phyloP scores from a whole-genome alignment of 805 yeast genomes.

The Metschnikowia lunata region DNA sequence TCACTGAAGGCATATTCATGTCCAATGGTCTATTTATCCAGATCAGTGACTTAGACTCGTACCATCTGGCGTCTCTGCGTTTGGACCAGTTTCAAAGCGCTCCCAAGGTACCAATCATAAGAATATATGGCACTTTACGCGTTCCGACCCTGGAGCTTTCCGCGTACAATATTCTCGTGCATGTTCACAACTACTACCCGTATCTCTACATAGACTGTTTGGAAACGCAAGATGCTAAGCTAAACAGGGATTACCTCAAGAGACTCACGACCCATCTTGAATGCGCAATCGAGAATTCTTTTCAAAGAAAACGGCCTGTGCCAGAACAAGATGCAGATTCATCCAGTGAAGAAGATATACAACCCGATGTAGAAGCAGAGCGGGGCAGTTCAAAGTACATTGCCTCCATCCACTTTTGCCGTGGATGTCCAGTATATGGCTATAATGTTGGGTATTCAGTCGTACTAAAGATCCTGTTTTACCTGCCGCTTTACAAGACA shows the following conservation, averaged over 20 bases:
- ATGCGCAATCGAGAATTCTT: conserved; percentile 34
- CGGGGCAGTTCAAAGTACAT: conserved; percentile 36
- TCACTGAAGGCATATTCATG: conserved; percentile 4
- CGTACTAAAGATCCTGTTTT: conserved; percentile 63
- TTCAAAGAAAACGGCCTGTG: conserved; percentile 18
- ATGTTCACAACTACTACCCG: conserved; percentile 82
- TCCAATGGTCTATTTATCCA: conserved; percentile 36
- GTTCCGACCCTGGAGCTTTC: conserved; percentile 36
- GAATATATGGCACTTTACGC: conserved; percentile 70
- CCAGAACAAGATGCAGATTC: conserved; percentile 11
- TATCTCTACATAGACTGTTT: conserved; percentile 66
- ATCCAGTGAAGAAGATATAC: conserved; percentile 7
- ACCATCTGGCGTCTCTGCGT: conserved; percentile 50
- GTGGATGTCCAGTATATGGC: conserved; percentile 82
- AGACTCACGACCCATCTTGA: conserved; percentile 45
- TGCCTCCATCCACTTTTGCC: conserved; percentile 60
- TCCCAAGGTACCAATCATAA: conserved; percentile 62
- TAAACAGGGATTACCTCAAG: conserved; percentile 28
- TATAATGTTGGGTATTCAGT: conserved; percentile 61
- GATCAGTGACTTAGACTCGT: conserved; percentile 61
- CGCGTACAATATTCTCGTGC: conserved; percentile 43
- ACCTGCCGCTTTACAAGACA: conserved; percentile 56
- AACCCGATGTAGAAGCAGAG: conserved; percentile 5
- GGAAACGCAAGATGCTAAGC: conserved; percentile 26
- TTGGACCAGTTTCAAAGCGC: conserved; percentile 47